Evolutionary conservation across 805 yeast genomes (phyloP).

Genomic region (Metschnikowia matae): DNA sequence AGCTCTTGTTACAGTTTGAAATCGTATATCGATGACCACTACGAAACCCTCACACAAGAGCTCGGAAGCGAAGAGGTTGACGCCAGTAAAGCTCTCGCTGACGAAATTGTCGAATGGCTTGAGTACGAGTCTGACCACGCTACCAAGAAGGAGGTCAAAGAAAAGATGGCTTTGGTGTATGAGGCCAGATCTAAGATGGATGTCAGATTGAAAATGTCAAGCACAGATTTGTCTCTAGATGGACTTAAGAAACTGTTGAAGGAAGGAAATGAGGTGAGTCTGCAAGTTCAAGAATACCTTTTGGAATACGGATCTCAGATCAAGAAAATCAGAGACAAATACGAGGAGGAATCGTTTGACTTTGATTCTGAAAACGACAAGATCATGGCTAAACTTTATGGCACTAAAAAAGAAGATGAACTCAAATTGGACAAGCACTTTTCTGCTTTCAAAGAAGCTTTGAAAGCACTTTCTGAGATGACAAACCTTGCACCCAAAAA

Average conservation of each 20-base stretch:
- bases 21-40: constrained; percentile 51
- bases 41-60: constrained; percentile 32
- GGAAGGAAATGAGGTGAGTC: constrained; percentile 39
- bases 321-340: constrained; percentile 38
- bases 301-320: constrained; percentile 45
- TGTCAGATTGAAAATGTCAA: constrained; percentile 36
- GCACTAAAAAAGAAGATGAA: constrained; percentile 7
- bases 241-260: constrained; percentile 43
- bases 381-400: constrained; percentile 24
- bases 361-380: constrained; percentile 49
- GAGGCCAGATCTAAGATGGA: constrained; percentile 23
- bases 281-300: constrained; percentile 42
- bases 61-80: constrained; percentile 40
- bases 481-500: constrained; percentile 16
- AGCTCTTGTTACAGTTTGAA: constrained; percentile 68
- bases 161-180: constrained; percentile 21
- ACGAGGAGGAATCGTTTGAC: constrained; percentile 44
- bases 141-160: constrained; percentile 23
- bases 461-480: constrained; percentile 27
- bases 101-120: constrained; percentile 67
- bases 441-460: constrained; percentile 22
- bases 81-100: constrained; percentile 27
- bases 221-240: constrained; percentile 44
- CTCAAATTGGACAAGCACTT: constrained; percentile 26
- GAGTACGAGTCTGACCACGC: constrained; percentile 66